phyloP scores from a whole-genome alignment of 116 monocot species.

The Iris pallida region DNA sequence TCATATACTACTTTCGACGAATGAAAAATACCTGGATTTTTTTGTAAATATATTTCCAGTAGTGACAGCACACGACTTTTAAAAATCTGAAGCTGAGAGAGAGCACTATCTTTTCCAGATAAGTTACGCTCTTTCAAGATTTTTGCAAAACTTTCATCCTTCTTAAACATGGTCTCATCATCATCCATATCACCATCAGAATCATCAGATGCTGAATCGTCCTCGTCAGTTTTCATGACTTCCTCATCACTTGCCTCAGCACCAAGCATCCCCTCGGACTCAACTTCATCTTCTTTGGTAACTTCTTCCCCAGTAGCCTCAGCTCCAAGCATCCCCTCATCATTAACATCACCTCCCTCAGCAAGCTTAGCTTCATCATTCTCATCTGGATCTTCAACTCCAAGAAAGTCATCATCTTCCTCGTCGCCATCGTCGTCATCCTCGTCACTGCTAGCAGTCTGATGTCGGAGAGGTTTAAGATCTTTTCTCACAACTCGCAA shows the following conservation, averaged over 20 bases:
- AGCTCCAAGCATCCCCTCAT: conserved; percentile 14
- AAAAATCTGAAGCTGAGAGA: conserved; percentile 68
- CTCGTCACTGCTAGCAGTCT: conserved; percentile 32
- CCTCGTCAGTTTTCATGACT: conserved; percentile 1
- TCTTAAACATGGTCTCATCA: conserved; percentile 74
- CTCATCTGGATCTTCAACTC: conserved; percentile 65
- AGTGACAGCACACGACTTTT: conserved; percentile 86
- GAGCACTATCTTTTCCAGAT: conserved; percentile 49
- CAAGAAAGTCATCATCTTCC: conserved; percentile 46
- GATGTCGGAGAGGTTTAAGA: conserved; percentile 59
- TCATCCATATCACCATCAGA: conserved; percentile 85
- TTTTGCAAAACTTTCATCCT: conserved; percentile 64
- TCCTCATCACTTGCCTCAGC: conserved; percentile 13
- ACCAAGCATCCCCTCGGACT: conserved; percentile 4
- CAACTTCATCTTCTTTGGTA: conserved; percentile 22
- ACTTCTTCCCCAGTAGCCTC: conserved; percentile 15
- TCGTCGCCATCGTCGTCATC: conserved; percentile 59
- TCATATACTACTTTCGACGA: neutral
- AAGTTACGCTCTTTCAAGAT: conserved; percentile 63
- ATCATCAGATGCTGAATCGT: conserved; percentile 36
- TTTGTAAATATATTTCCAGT: conserved; percentile 79
- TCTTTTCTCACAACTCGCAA: conserved; percentile 81
- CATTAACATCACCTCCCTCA: conserved; percentile 32
- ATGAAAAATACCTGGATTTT: conserved; percentile 57
- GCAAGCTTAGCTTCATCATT: conserved; percentile 30